Percentiles rank a stretch among this genome's conserved stretches.
These are phyloP conservation scores for Lasiosphaeria ovina DNA, from an alignment of 495 filamentous ascomycete species.

Conservation along the genomic window DNA sequence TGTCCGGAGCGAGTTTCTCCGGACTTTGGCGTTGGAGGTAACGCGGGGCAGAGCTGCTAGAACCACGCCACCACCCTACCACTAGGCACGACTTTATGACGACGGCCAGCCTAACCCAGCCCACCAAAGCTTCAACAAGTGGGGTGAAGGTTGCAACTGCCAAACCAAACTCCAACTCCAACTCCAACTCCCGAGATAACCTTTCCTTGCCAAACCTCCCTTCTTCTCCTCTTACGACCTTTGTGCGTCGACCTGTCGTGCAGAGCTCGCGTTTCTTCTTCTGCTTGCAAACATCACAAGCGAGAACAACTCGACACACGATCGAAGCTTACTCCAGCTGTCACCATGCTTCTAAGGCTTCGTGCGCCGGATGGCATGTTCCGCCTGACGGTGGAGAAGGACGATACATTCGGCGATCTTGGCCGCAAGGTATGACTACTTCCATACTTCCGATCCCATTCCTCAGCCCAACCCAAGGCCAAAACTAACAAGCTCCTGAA, in stretches of 20 bases:
- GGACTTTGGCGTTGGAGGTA: neutral
- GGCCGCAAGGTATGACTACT: constrained; percentile 44
- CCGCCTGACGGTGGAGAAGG: constrained; percentile 61
- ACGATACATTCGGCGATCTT: constrained; percentile 52
- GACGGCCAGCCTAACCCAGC: neutral
- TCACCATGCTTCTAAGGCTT: constrained; percentile 65
- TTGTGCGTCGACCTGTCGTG: too few relatives aligned
- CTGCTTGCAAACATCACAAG: too few relatives aligned
- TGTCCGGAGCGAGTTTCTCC: constrained; percentile 4
- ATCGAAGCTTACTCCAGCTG: neutral
- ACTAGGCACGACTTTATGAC: constrained; percentile 13
- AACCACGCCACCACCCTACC: neutral
- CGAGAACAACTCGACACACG: neutral
- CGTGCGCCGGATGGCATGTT: constrained; percentile 69
- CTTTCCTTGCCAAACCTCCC: too few relatives aligned
- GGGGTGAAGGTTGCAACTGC: too few relatives aligned
- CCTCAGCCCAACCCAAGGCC: too few relatives aligned
- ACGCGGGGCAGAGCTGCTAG: neutral
- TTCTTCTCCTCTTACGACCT: too few relatives aligned
- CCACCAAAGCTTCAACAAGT: neutral
- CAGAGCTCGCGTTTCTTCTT: too few relatives aligned
- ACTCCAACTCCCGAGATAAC: neutral
- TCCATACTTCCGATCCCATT: too few relatives aligned
- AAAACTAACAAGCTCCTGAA: constrained; percentile 9
- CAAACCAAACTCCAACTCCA: neutral